Conservation (phyloP, 352 stramenopile genomes). For the Phytopythium ostracodes region DNA sequence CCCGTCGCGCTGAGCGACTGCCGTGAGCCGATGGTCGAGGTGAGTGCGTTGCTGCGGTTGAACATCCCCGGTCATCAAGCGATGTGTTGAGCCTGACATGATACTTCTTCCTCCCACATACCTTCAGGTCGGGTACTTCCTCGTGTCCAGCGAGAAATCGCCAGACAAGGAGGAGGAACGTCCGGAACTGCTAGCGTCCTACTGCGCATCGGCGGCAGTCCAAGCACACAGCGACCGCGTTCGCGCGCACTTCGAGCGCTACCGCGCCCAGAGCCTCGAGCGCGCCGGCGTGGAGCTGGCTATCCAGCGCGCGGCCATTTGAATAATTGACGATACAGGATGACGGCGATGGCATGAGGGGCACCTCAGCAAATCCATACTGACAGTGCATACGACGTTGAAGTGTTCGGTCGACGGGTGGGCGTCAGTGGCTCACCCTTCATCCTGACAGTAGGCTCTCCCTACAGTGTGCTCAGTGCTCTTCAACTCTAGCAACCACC, state of each 20-base stretch:
- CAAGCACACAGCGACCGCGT: conserved; percentile 12
- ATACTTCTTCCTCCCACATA: neutral
- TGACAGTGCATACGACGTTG: neutral
- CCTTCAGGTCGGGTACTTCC: conserved; percentile 63
- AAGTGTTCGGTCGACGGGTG: neutral
- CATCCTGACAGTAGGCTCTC: neutral
- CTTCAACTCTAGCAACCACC: neutral
- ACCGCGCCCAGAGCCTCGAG: conserved; percentile 17
- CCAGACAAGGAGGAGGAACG: neutral
- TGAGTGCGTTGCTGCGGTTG: conserved; percentile 15
- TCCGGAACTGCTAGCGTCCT: conserved; percentile 45
- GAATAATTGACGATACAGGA: conserved; percentile 3
- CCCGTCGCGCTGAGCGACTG: conserved; percentile 62
- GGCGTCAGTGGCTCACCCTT: neutral
- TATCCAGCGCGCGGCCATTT: conserved; percentile 17
- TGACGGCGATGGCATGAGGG: neutral
- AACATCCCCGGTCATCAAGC: neutral
- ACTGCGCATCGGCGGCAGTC: conserved; percentile 33
- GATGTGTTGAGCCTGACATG: neutral
- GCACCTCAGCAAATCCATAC: neutral
- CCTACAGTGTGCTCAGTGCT: neutral
- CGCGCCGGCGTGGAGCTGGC: conserved; percentile 14
- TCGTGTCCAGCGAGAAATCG: conserved; percentile 1
- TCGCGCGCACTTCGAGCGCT: conserved; percentile 40
- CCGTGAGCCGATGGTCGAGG: conserved; percentile 54